Conservation (phyloP, 768 basidiomycete genomes). For the Termitomyces sp. region DNA sequence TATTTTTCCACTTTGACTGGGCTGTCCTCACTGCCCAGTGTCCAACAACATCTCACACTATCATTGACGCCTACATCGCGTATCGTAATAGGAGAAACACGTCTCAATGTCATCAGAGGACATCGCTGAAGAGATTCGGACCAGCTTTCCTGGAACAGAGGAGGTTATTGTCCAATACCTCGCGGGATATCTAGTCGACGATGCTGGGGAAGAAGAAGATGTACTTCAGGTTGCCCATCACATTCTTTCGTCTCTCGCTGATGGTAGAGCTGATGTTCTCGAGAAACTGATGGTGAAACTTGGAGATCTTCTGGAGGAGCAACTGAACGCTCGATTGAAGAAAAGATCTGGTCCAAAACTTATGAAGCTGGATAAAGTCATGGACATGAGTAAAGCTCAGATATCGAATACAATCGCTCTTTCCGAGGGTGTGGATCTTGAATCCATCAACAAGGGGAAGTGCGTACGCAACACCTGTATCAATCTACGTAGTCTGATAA, state of each 20-base stretch:
- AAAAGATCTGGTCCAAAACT: constrained; percentile 62
- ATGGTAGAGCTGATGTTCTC: constrained; percentile 53
- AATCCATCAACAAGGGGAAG: constrained; percentile 95
- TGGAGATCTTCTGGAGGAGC: constrained; percentile 60
- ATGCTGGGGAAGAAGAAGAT: constrained; percentile 86
- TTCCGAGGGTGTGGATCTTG: constrained; percentile 81
- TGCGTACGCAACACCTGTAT: constrained; percentile 29
- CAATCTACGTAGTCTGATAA: constrained; percentile 12
- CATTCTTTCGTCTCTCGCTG: constrained; percentile 75
- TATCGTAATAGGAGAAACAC: background rate
- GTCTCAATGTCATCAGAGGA: constrained; percentile 62
- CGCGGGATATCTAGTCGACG: constrained; percentile 84
- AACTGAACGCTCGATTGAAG: constrained; percentile 54
- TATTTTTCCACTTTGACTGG: background rate
- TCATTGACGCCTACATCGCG: background rate
- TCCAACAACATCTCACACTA: background rate
- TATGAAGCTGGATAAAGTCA: constrained; percentile 77
- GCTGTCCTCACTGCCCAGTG: background rate
- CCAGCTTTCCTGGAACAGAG: constrained; percentile 69
- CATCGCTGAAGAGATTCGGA: constrained; percentile 76
- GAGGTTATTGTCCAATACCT: constrained; percentile 86
- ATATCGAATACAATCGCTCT: constrained; percentile 80
- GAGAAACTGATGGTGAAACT: constrained; percentile 67
- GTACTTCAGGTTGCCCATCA: constrained; percentile 72
- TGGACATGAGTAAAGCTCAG: constrained; percentile 82